Evolutionary conservation across 192 early-diverging fungal species (phyloP), one percentile per base, ranked within the genome.

Genomic region (Blastocladiella britannica): DNA sequence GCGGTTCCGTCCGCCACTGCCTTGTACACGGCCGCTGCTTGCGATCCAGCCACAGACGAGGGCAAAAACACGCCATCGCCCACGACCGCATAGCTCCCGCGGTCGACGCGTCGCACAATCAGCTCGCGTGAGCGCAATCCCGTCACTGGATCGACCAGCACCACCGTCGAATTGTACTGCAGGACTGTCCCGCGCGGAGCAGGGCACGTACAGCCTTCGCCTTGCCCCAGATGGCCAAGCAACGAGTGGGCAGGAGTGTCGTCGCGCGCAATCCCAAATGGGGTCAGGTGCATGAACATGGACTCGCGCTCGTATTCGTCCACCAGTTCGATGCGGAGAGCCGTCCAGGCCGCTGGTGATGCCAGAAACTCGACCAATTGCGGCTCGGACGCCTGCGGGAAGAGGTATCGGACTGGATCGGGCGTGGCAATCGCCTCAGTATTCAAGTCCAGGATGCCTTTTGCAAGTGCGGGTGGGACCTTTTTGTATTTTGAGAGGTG

Each of bases 71-170:
- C 31, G 31, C 31, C 31, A 1, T 37, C 31, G 31, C 9, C 31
- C 9, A 85, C 81, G 4, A 83, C 72, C 0, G 84, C 89, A 54
- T 76, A 75, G 58, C 79, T 64, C 54, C 30, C 28, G 29, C 53
- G 30, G 28, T 93, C 90, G 4, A 87, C 79, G 60, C 86, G 84
- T 29, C 85, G 81, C 61, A 91, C 76, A 28, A 88, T 78, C 75
- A 93, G 76, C 29, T 86, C 81, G 0, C 80, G 79, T 52, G 79
- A 82, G 37, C 83, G 79, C 61, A 91, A 69, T 20, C 91, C 91
- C 1, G 91, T 90, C 55, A 78, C 80, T n/a, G 87, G 71, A 60
- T 88, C 85, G 65, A 90, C 84, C 37, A 93, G 71, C 2, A 93
- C 86, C 56, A 93, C 78, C 1, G 76, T 77, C 63, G 91, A 86